Base-by-base conservation (phyloP, 2,329 filamentous ascomycete species). In the Aureobasidium leucospermi region DNA sequence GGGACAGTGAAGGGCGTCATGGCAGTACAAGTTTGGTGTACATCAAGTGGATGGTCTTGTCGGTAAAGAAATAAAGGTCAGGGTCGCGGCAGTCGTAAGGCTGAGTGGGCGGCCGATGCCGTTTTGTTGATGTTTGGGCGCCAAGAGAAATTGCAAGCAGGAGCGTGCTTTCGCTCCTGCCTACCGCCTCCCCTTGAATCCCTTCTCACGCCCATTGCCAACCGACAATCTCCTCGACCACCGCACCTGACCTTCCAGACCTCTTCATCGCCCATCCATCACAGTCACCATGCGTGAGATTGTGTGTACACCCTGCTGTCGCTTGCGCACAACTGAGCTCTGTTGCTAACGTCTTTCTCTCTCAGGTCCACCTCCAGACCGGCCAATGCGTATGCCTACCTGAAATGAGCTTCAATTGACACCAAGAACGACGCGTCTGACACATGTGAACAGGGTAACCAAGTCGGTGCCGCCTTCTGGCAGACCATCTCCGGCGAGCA, bases 381-480 rank as follows among this genome's bases (percentile, higher is more conserved):
- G 94, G 94, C 79, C 94, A 99, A 87, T 97, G 94, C 84, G 93
- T 96, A 86, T 81, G 86, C 84, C 59, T 43, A 34, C 46, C 41
- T 56, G 51, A 31, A 41, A 36, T 39, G 45, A 49, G 38, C 46
- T 41, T 63, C 58, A 32, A n/a, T 41, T 41, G 34, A 61, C 57
- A 59, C 9, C 23, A 38, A 6, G 56, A n/a, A 57, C 16, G 6
- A 36, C 36, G 31, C 48, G 31, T 46, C 58, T 59, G 41, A 59
- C 41, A 38, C 16, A 6, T 15, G 36, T 47, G 49, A 62, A 43
- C 39, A 96, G 93, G 94, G 94, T 86, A 99, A 99, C 89, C 94
- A 99, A 90, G 96, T 97, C 71, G 94, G 94, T 93, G 94, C 94
- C 84, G 94, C 94, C 81, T 99, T 99, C 86, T 99, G 94, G 78